These are phyloP conservation scores for Yarrowia sp. DNA, from an alignment of 805 yeast species.

Conservation along the genomic window DNA sequence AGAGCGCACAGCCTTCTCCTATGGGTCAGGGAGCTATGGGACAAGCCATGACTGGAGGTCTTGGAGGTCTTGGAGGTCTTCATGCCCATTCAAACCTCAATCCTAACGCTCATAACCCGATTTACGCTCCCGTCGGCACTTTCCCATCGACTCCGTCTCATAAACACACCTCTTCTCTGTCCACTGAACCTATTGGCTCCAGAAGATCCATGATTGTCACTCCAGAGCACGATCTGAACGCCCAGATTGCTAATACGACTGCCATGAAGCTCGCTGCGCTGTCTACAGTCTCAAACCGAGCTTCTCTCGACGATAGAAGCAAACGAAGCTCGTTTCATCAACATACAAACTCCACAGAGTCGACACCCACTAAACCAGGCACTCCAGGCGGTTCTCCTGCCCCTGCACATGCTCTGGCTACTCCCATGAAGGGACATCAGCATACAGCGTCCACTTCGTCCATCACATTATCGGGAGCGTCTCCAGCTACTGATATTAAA, in stretches of 20 bases:
- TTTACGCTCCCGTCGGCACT: conserved; percentile 18
- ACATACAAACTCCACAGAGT: conserved; percentile 5
- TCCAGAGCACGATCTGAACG: conserved; percentile 32
- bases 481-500: conserved; percentile 29
- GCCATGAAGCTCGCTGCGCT: conserved; percentile 65
- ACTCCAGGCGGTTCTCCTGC: conserved; percentile 23
- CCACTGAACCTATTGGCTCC: conserved; percentile 16
- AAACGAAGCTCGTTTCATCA: conserved; percentile 11
- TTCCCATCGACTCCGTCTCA: conserved; percentile 19
- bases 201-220: background rate
- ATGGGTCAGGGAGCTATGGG: conserved; percentile 26
- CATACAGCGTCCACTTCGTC: conserved; percentile 2
- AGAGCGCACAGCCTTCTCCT: conserved; percentile 10
- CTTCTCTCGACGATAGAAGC: conserved; percentile 31
- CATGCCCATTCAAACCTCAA: conserved; percentile 20
- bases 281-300: conserved; percentile 48
- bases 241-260: conserved; percentile 34
- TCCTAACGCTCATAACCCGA: conserved; percentile 15
- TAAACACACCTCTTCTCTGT: conserved; percentile 19
- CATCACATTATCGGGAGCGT: conserved; percentile 24
- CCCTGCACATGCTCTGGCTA: conserved; percentile 1
- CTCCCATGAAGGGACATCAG: conserved; percentile 13
- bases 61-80: background rate
- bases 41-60: conserved; percentile 8
- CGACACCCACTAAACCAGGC: conserved; percentile 7